Evolutionary conservation across 495 filamentous ascomycete genomes (phyloP).

Genomic region (Xylaria flabelliformis): DNA sequence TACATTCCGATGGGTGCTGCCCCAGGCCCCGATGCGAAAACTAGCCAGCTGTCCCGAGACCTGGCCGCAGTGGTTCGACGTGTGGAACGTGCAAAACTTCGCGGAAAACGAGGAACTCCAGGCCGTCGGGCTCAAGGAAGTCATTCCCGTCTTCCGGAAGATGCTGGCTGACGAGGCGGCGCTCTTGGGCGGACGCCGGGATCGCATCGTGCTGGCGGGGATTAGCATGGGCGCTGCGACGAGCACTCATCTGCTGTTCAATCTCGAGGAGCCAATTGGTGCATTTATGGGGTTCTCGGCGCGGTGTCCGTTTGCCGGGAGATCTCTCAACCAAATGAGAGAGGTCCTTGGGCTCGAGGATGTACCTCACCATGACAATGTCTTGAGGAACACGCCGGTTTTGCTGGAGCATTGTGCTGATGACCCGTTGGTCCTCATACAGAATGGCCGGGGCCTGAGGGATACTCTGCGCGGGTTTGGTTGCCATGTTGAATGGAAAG

Average conservation of each 20-base stretch:
- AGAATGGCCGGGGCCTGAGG: constrained; percentile 50
- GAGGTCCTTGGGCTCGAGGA: constrained; percentile 32
- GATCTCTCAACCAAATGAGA: constrained; percentile 37
- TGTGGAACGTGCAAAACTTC: constrained; percentile 45
- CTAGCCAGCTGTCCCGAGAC: constrained; percentile 45
- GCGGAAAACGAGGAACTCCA: constrained; percentile 45
- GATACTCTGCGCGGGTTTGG: constrained; percentile 48
- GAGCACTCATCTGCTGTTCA: constrained; percentile 51
- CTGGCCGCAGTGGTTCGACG: constrained; percentile 53
- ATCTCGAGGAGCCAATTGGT: constrained; percentile 38
- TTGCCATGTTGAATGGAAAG: constrained; percentile 56
- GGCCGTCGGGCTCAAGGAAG: constrained; percentile 42
- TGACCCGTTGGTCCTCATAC: constrained; percentile 56
- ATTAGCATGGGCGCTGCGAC: constrained; percentile 53
- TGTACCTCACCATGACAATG: constrained; percentile 26
- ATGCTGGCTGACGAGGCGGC: constrained; percentile 39
- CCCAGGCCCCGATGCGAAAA: constrained; percentile 53
- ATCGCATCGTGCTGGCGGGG: constrained; percentile 44
- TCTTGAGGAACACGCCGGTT: constrained; percentile 47
- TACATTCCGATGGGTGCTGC: constrained; percentile 54
- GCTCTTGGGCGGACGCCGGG: constrained; percentile 42
- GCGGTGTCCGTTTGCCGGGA: constrained; percentile 58
- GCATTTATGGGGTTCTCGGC: constrained; percentile 63
- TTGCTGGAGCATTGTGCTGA: constrained; percentile 62
- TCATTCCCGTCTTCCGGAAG: constrained; percentile 32